Evolutionary conservation across 805 yeast species (phyloP).

Genomic region (Myxozyma geophila): DNA sequence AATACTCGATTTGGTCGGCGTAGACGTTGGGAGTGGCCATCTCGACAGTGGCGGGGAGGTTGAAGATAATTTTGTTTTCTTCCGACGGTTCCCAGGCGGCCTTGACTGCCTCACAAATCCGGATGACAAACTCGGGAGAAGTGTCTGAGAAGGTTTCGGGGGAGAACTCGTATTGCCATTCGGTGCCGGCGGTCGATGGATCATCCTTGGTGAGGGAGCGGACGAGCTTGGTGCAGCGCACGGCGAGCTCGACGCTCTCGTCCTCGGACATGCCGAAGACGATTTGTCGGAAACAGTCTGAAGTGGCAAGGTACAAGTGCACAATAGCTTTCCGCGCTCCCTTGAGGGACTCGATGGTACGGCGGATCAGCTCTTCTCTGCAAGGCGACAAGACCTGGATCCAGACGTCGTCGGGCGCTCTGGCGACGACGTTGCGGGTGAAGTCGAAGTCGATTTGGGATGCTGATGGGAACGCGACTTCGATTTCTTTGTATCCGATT

Average conservation of each 20-base stretch:
- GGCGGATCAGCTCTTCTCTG: conserved; percentile 69
- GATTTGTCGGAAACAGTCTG: conserved; percentile 72
- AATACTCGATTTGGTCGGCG: conserved; percentile 84
- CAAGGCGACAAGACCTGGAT: conserved; percentile 79
- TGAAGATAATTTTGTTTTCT: conserved; percentile 73
- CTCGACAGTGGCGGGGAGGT: conserved; percentile 85
- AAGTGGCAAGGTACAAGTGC: conserved; percentile 76
- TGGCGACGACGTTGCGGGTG: conserved; percentile 72
- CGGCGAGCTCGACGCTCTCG: conserved; percentile 63
- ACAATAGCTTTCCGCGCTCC: conserved; percentile 80
- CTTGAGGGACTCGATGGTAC: conserved; percentile 71
- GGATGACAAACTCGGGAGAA: conserved; percentile 62
- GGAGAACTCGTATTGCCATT: conserved; percentile 77
- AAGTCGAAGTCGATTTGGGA: conserved; percentile 81
- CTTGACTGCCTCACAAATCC: conserved; percentile 76
- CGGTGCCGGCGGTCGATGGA: conserved; percentile 56
- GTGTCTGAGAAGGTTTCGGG: conserved; percentile 83
- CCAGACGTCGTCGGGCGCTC: conserved; percentile 75
- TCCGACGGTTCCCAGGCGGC: conserved; percentile 71
- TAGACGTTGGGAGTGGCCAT: conserved; percentile 79
- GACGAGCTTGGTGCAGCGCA: conserved; percentile 64
- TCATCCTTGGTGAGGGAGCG: conserved; percentile 72
- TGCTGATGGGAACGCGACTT: conserved; percentile 82
- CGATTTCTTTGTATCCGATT: conserved; percentile 80
- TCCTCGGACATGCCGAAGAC: conserved; percentile 66